Conservation (phyloP, 768 basidiomycete genomes). For the Ramaria rubella region DNA sequence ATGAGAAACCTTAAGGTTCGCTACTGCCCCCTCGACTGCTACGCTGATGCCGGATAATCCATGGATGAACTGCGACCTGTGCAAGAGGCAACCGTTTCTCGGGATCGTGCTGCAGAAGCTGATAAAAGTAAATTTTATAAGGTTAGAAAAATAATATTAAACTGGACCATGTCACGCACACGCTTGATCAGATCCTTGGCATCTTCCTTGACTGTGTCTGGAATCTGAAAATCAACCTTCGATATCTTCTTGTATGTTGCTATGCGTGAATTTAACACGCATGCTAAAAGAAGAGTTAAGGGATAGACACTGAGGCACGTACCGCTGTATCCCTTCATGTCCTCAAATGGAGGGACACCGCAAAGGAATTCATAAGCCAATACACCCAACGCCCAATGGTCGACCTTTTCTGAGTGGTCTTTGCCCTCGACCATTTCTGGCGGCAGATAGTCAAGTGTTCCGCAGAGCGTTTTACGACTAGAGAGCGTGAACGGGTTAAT, state of each 20-base stretch:
- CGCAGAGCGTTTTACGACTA: slow-evolving; percentile 80
- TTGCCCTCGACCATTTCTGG: slow-evolving; percentile 97
- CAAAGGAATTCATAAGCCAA: slow-evolving; percentile 91
- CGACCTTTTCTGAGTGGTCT: slow-evolving; percentile 86
- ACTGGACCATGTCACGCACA: slow-evolving; percentile 33
- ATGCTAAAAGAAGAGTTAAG: background rate
- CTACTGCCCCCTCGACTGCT: background rate
- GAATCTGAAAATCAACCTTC: slow-evolving; percentile 73
- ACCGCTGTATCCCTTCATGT: slow-evolving; percentile 72
- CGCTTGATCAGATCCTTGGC: slow-evolving; percentile 59
- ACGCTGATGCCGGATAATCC: slow-evolving; percentile 52
- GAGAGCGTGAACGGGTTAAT: background rate
- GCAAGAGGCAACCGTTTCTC: slow-evolving; percentile 65
- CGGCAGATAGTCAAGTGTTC: slow-evolving; percentile 93
- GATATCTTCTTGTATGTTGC: slow-evolving; percentile 90
- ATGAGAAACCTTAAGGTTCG: background rate
- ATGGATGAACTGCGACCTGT: slow-evolving; percentile 77
- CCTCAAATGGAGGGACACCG: slow-evolving; percentile 84
- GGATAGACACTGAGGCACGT: slow-evolving; percentile 19
- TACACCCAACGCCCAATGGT: slow-evolving; percentile 97
- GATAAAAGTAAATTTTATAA: background rate
- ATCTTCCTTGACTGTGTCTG: slow-evolving; percentile 50
- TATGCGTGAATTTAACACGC: slow-evolving; percentile 22
- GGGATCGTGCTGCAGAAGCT: slow-evolving; percentile 82
- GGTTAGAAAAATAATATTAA: background rate